These are phyloP conservation scores for Fusarium burgessii DNA, from an alignment of 2,329 filamentous ascomycete genomes.

Conservation along the genomic window DNA sequence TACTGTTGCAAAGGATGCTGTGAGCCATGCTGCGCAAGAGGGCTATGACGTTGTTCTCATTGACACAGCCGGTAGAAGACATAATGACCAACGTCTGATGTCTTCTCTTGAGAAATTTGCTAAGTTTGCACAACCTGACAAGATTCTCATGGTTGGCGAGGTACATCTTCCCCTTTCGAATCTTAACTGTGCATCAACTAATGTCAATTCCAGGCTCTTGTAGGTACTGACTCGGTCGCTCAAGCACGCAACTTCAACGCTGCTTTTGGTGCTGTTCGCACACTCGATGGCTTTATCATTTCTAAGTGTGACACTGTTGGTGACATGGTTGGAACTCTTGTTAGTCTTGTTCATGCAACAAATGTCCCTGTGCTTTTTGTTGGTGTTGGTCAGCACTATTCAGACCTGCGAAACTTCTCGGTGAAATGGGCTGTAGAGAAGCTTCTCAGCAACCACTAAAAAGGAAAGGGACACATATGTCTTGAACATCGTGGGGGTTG, in stretches of 20 bases:
- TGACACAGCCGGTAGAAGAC: slow-evolving; percentile 92
- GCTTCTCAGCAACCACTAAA: slow-evolving; percentile 65
- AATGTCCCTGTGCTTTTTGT: slow-evolving; percentile 96
- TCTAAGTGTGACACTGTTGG: slow-evolving; percentile 99
- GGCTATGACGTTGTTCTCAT: slow-evolving; percentile 95
- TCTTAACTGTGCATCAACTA: neutral
- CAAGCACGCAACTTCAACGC: slow-evolving; percentile 97
- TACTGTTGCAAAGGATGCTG: slow-evolving; percentile 92
- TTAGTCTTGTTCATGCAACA: slow-evolving; percentile 97
- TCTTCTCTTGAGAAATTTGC: slow-evolving; percentile 97
- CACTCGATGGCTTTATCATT: slow-evolving; percentile 96
- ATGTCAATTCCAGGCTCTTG: slow-evolving; percentile 71
- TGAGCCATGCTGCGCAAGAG: slow-evolving; percentile 79
- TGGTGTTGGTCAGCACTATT: slow-evolving; percentile 78
- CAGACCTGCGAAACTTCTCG: slow-evolving; percentile 75
- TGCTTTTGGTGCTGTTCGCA: slow-evolving; percentile 83
- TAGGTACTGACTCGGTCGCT: slow-evolving; percentile 94
- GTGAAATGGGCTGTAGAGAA: slow-evolving; percentile 78
- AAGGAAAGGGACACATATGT: slow-evolving; percentile 18
- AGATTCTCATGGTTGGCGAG: slow-evolving; percentile 94
- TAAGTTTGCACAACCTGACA: slow-evolving; percentile 94
- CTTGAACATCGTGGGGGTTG: neutral
- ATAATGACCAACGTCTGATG: slow-evolving; percentile 97
- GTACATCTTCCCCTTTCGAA: slow-evolving; percentile 46
- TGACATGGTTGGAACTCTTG: slow-evolving; percentile 97